Evolutionary conservation across 345 rosid genomes (phyloP).

Genomic region (Diplotaxis tenuifolia): DNA sequence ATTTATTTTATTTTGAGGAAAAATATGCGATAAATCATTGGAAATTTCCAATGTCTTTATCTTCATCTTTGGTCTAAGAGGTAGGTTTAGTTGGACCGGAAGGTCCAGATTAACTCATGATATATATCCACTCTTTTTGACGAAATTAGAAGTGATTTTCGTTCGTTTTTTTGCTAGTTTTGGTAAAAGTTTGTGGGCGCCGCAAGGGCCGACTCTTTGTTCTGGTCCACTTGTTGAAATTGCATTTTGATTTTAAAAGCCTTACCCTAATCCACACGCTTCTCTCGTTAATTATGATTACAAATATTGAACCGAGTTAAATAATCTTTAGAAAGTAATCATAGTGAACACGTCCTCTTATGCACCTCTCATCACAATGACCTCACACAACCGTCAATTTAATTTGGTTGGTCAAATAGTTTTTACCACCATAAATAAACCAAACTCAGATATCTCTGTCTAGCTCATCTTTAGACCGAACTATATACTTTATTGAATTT

Average conservation of each 20-base stretch:
- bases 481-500: conserved; percentile 18
- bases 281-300: neutral
- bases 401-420: neutral
- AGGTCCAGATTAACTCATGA: too few relatives aligned
- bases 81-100: too few relatives aligned
- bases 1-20: too few relatives aligned
- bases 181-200: conserved; percentile 27
- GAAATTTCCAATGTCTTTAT: too few relatives aligned
- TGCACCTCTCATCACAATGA: neutral
- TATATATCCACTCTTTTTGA: too few relatives aligned
- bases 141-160: too few relatives aligned
- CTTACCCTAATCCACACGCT: conserved; percentile 9
- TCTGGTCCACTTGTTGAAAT: neutral
- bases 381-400: neutral
- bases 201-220: conserved; percentile 13
- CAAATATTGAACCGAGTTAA: neutral
- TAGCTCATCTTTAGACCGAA: neutral
- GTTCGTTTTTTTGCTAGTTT: neutral
- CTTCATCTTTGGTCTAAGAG: too few relatives aligned
- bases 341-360: neutral
- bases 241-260: neutral
- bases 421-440: neutral
- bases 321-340: neutral
- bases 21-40: too few relatives aligned
- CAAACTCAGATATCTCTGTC: neutral